A percentile compares a stretch with the other conserved stretches of the same genome.
Evolutionary conservation across 208 protist genomes (phyloP).

Genomic region (Zelonia costaricensis): DNA sequence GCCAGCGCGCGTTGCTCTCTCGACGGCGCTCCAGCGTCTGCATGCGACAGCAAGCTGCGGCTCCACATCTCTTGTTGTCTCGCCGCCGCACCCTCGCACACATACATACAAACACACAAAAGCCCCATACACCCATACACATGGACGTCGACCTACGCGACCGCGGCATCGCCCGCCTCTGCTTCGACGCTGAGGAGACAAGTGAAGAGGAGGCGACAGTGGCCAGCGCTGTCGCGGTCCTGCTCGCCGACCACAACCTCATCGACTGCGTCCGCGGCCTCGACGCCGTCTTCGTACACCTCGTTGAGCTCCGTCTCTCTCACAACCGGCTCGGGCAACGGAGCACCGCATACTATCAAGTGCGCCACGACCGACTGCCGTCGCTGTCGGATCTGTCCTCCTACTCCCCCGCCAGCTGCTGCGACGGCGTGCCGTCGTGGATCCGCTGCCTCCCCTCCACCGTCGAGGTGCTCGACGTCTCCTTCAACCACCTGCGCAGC

Average conservation of each 20-base stretch:
- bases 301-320: constrained; percentile 61
- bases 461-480: constrained; percentile 62
- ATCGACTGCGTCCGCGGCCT: constrained; percentile 68
- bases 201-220: constrained; percentile 50
- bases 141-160: constrained; percentile 83
- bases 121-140: too few relatives aligned
- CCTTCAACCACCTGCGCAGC: constrained; percentile 67
- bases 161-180: constrained; percentile 65
- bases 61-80: too few relatives aligned
- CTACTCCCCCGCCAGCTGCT: constrained; percentile 8
- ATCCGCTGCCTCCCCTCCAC: constrained; percentile 62
- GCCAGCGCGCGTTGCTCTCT: too few relatives aligned
- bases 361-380: not conserved
- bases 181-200: constrained; percentile 44
- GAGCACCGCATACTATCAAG: constrained; percentile 28
- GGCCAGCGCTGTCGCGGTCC: constrained; percentile 42
- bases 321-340: constrained; percentile 65
- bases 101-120: too few relatives aligned
- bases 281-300: constrained; percentile 44
- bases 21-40: too few relatives aligned
- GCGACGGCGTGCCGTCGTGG: constrained; percentile 57
- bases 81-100: too few relatives aligned
- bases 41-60: too few relatives aligned
- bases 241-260: constrained; percentile 52
- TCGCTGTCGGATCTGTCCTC: not conserved